Evolutionary conservation across 106 monocot genomes (phyloP), one percentile per base, ranked within the genome.

Genomic region (Allium fistulosum): DNA sequence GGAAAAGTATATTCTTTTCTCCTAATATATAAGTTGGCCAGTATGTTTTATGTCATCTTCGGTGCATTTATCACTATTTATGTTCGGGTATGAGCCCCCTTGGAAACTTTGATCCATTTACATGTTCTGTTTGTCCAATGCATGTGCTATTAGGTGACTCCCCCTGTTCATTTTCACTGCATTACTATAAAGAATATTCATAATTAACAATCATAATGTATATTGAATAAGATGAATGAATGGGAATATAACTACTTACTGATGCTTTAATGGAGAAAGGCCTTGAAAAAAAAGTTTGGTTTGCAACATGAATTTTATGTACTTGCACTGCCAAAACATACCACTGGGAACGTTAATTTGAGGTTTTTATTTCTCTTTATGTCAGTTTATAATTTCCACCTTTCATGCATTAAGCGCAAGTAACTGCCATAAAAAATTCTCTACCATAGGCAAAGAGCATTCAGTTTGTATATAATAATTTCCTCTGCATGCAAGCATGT

Each of bases 251-350:
- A 1, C 17, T 7, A 69, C 78, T 68, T 59, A 80, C 80, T 72
- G 75, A 46, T 68, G 68, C 57, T 80, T 75, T 2, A 72, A 67
- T 26, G 80, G 80, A 57, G 80, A 75, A 14, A 67, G 49, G 6
- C 85, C 81, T 11, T 79, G 76, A 57, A 70, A 86, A 60, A 79
- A 75, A 57, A 86, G 79, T 26, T 57, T 68, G 49, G n/a, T n/a
- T n/a, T n/a, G n/a, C n/a, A n/a, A n/a, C n/a, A n/a, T n/a, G n/a
- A n/a, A n/a, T n/a, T n/a, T n/a, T n/a, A n/a, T n/a, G n/a, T n/a
- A n/a, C n/a, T n/a, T n/a, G n/a, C n/a, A n/a, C n/a, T n/a, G n/a
- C n/a, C n/a, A n/a, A n/a, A n/a, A n/a, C n/a, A n/a, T n/a, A n/a
- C n/a, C n/a, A n/a, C n/a, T n/a, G n/a, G n/a, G n/a, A n/a, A n/a